Percentiles rank a stretch among this genome's conserved stretches.
Evolutionary conservation across 2,329 filamentous ascomycete genomes (phyloP).

Genomic region (Aspergillus tamarii): DNA sequence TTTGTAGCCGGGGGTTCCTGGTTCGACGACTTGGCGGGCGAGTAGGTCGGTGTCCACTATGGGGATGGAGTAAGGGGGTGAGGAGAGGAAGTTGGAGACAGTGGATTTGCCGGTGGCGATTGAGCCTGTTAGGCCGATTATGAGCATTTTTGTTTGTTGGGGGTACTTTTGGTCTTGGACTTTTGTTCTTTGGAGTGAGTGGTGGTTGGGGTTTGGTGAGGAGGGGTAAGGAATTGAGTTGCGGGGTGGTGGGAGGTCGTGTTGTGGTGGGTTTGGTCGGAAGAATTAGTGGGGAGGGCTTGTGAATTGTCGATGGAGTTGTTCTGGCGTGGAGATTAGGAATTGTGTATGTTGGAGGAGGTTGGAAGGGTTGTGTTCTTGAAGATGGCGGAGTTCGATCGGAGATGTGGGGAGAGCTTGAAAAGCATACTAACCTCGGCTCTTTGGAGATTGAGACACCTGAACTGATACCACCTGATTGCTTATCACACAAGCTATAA

Average conservation of each 20-base stretch:
- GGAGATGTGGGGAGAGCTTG: conserved; percentile 15
- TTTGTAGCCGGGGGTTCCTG: conserved; percentile 80
- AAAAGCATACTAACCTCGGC: background rate
- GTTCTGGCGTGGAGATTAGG: background rate
- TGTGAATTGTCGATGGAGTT: background rate
- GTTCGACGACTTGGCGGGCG: conserved; percentile 91
- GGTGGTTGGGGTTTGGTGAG: background rate
- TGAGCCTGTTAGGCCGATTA: conserved; percentile 93
- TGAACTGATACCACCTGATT: background rate
- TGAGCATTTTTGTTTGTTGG: conserved; percentile 65
- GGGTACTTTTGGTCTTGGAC: background rate
- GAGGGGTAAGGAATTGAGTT: conserved; percentile 3
- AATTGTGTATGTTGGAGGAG: background rate
- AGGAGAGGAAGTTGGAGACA: conserved; percentile 79
- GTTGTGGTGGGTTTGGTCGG: background rate
- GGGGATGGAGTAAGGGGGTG: conserved; percentile 80
- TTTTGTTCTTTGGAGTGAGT: background rate
- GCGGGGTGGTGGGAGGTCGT: background rate
- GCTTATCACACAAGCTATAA: background rate
- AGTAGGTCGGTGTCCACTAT: conserved; percentile 93
- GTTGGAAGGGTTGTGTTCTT: background rate
- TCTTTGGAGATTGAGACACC: background rate
- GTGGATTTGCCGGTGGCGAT: conserved; percentile 99
- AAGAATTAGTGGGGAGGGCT: conserved; percentile 1
- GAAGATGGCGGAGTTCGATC: background rate